Percentiles rank a stretch among this genome's conserved stretches.
Evolutionary conservation across 305 asterid species (phyloP).

Genomic region (Solanum hybrid): DNA sequence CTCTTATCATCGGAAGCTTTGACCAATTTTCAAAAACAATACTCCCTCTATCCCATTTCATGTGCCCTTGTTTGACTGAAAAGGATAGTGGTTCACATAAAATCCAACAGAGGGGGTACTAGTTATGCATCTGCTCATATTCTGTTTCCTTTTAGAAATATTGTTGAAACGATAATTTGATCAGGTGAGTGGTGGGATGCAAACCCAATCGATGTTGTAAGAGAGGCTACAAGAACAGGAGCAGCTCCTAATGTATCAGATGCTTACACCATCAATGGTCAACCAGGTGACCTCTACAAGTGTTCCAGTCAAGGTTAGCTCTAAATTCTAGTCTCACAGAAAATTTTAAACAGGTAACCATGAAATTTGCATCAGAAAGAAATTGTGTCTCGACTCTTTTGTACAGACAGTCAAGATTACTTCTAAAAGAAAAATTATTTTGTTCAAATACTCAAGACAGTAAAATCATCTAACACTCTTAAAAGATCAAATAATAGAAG

Average conservation of each 20-base stretch:
- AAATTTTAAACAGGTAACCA: not conserved
- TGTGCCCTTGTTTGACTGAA: not conserved
- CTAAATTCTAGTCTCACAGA: not conserved
- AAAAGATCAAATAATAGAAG: not conserved
- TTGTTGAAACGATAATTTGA: not conserved
- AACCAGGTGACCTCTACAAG: slow-evolving; percentile 80
- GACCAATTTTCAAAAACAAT: not conserved
- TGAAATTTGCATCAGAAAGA: not conserved
- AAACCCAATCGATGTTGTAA: slow-evolving; percentile 64
- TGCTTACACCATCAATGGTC: slow-evolving; percentile 75
- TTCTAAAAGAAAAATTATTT: not conserved
- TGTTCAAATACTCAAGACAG: not conserved
- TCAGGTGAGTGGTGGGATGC: slow-evolving; percentile 89
- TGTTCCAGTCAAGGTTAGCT: slow-evolving; percentile 56
- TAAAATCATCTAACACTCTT: not conserved
- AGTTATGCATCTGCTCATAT: not conserved
- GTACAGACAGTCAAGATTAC: not conserved
- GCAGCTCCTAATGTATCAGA: slow-evolving; percentile 72
- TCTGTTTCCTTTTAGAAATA: not conserved
- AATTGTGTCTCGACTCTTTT: not conserved
- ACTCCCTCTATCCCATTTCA: not conserved
- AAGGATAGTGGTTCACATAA: not conserved
- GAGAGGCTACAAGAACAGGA: slow-evolving; percentile 66
- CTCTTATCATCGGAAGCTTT: not conserved
- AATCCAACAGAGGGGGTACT: not conserved